phyloP scores from a whole-genome alignment of 2,329 filamentous ascomycete species.

The Aspergillus sergii region DNA sequence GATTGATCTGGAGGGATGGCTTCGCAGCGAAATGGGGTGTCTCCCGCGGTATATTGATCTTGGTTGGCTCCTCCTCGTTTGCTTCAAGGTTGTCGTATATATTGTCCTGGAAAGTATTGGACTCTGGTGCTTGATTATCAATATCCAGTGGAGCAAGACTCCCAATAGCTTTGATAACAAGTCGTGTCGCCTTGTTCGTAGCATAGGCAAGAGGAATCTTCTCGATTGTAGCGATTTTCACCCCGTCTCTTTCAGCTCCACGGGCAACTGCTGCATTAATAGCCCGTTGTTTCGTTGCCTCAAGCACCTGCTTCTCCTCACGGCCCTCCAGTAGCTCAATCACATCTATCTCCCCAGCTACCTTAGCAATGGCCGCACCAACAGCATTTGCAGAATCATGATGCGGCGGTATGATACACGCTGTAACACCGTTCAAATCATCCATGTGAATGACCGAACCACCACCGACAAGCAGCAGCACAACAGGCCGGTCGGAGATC shows the following conservation, averaged over 20 bases:
- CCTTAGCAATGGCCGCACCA: conserved; percentile 63
- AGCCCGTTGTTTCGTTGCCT: background rate
- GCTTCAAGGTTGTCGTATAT: background rate
- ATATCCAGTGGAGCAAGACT: conserved; percentile 39
- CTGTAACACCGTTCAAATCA: background rate
- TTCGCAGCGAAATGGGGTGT: conserved; percentile 20
- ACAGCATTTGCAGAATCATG: conserved; percentile 65
- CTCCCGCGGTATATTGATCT: background rate
- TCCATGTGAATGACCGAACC: conserved; percentile 42
- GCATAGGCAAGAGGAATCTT: conserved; percentile 42
- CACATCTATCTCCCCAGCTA: conserved; percentile 41
- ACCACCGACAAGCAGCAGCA: conserved; percentile 64
- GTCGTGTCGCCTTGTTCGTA: conserved; percentile 26
- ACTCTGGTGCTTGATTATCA: background rate
- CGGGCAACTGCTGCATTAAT: background rate
- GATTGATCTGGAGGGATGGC: conserved; percentile 26
- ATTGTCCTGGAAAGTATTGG: conserved; percentile 11
- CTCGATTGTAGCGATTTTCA: conserved; percentile 41
- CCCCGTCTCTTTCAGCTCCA: conserved; percentile 38
- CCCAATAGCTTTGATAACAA: conserved; percentile 43
- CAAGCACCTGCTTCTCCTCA: conserved; percentile 25
- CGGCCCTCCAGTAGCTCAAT: conserved; percentile 20
- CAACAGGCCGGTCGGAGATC: background rate
- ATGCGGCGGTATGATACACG: background rate
- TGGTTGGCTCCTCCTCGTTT: background rate